Evolutionary conservation across 2,329 filamentous ascomycete genomes (phyloP).

Genomic region (Aureobasidium sp.): DNA sequence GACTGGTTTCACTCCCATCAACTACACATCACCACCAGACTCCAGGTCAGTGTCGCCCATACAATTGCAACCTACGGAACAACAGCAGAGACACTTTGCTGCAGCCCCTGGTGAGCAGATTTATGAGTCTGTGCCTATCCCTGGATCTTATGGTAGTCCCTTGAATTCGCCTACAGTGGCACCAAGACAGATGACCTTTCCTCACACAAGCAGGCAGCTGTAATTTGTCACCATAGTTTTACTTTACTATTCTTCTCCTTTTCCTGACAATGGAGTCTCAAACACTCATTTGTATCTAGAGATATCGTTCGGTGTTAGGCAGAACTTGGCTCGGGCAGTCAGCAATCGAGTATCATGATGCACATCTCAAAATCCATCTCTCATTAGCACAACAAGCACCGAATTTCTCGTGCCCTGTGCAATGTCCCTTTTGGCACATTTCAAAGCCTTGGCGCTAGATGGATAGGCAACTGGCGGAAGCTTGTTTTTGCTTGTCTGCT

Average conservation of each 20-base stretch:
- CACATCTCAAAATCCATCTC: not conserved
- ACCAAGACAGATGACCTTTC: slow-evolving; percentile 2
- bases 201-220: not conserved
- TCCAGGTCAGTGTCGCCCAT: not conserved
- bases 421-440: not conserved
- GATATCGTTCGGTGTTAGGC: not conserved
- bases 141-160: slow-evolving; percentile 57
- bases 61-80: slow-evolving; percentile 30
- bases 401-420: not conserved
- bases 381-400: not conserved
- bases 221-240: not conserved
- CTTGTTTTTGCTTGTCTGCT: not conserved
- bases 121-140: slow-evolving; percentile 82
- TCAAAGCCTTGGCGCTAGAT: not conserved
- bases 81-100: slow-evolving; percentile 54
- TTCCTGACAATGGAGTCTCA: not conserved
- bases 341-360: not conserved
- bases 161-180: slow-evolving; percentile 9
- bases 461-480: not conserved
- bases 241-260: not conserved
- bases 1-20: slow-evolving; percentile 50
- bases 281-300: not conserved
- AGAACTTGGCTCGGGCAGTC: not conserved
- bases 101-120: slow-evolving; percentile 71
- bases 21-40: slow-evolving; percentile 14